Base-by-base conservation (phyloP, 2,329 filamentous ascomycete species). In the Chrysoporthe cubensis region DNA sequence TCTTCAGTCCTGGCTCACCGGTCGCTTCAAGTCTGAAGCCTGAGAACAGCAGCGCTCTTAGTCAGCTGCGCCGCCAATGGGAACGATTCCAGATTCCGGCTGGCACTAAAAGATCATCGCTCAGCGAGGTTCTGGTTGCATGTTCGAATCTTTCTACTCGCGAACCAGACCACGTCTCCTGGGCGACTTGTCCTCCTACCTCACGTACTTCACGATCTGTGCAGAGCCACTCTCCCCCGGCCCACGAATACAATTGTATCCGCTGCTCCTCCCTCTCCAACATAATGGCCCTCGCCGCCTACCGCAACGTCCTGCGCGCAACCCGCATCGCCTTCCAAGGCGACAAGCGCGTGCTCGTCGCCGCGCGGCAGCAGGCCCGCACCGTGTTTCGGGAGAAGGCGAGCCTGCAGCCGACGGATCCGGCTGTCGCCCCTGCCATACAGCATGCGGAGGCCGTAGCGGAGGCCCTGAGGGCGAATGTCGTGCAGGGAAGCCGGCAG, bases 401-500 rank as follows among this genome's bases (percentile, higher is more conserved):
- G 56, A 78, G 82, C 2, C 79, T 93, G 13, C 79, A 86, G 4
- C 78, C 87, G 0, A 80, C 83, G 14, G 87, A 88, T 67, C 82
- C 89, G 14, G 87, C 89, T 67, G 83, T 87, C 0, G 80, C 83
- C 16, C 85, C 88, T 66, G 88, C 89, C 11, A 88, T 99, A 69
- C 82, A 89, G 71, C 90, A 97, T 75, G 96, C 94, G 9, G 84
- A 94, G 70, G 92, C 96, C 52, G 89, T 98, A 3, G 92, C 95
- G 2, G 85, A 86, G 71, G 90, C 98, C 66, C 77, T 99, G 70
- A 84, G 88, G 72, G 84, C 92, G 76, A 98, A 98, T 74, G 84
- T 99, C 3, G 94, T 99, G 3, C 96, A 99, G 78, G 96, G 95
- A 7, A 81, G 86, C 72, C 80, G 81, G 68, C 75, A 79, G 66